Evolutionary conservation across 73 alveolate species (phyloP).

Genomic region (Breviolum minutum): DNA sequence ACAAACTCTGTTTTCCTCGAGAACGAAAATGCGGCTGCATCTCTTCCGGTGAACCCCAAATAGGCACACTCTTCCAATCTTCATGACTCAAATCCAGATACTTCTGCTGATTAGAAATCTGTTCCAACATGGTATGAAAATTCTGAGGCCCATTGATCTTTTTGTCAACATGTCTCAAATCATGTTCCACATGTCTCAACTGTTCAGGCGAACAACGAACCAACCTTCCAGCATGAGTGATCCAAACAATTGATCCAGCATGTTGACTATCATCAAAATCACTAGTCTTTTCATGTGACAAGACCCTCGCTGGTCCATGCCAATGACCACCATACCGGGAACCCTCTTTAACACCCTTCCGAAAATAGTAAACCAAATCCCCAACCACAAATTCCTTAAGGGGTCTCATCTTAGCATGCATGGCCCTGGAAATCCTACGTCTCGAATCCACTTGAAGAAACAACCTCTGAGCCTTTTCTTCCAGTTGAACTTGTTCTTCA

Average conservation of each 20-base stretch:
- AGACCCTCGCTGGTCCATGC: slow-evolving; percentile 46
- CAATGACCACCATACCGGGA: slow-evolving; percentile 34
- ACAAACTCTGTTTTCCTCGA: not conserved
- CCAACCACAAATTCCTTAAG: not conserved
- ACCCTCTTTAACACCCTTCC: not conserved
- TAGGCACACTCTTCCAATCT: not conserved
- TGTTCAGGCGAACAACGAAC: slow-evolving; percentile 45
- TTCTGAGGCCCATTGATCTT: not conserved
- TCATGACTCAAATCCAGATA: slow-evolving; percentile 31
- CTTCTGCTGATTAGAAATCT: not conserved
- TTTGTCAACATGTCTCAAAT: not conserved
- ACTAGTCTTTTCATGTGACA: slow-evolving; percentile 13
- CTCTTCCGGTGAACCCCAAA: not conserved
- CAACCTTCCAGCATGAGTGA: slow-evolving; percentile 7
- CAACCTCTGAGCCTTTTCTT: not conserved
- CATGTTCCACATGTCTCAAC: not conserved
- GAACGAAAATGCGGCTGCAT: not conserved
- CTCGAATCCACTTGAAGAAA: slow-evolving; percentile 17
- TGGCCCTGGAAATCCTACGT: slow-evolving; percentile 10
- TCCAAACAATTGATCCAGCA: slow-evolving; percentile 31
- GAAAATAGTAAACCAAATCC: slow-evolving; percentile 10
- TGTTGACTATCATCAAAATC: not conserved
- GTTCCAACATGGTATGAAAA: slow-evolving; percentile 20
- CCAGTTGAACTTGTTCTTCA: not conserved
- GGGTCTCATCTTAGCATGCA: not conserved